phyloP scores from a whole-genome alignment of 2,329 filamentous ascomycete genomes.

The Microcera coccophila region DNA sequence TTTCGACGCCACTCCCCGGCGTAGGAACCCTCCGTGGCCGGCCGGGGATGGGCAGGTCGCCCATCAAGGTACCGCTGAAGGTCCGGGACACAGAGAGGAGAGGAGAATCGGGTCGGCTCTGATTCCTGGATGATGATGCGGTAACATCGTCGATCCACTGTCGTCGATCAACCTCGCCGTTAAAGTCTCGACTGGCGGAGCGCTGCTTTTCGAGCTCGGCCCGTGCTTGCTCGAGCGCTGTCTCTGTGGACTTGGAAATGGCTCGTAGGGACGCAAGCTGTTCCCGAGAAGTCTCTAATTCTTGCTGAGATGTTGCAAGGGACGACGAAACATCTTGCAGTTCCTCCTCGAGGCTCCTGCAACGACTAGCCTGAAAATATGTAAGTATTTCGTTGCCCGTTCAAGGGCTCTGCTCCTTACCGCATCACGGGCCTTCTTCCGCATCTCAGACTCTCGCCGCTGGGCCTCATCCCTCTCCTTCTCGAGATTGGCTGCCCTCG shows the following conservation, averaged over 20 bases:
- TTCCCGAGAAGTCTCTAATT: conserved; percentile 56
- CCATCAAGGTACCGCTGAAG: conserved; percentile 52
- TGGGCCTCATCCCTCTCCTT: conserved; percentile 86
- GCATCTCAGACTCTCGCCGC: conserved; percentile 78
- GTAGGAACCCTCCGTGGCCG: conserved; percentile 35
- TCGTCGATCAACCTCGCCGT: conserved; percentile 41
- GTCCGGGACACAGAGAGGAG: conserved; percentile 49
- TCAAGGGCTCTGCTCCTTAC: conserved; percentile 48
- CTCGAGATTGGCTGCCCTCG: conserved; percentile 73
- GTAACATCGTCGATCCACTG: conserved; percentile 52
- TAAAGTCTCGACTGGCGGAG: conserved; percentile 24
- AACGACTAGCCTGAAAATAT: conserved; percentile 53
- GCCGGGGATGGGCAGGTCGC: conserved; percentile 42
- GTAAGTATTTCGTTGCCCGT: conserved; percentile 9
- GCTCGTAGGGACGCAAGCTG: conserved; percentile 60
- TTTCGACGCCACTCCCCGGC: conserved; percentile 48
- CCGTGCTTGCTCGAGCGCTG: conserved; percentile 55
- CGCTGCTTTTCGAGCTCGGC: conserved; percentile 48
- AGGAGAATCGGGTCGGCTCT: conserved; percentile 53
- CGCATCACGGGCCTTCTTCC: conserved; percentile 83
- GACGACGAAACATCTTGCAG: conserved; percentile 65
- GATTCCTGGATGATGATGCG: conserved; percentile 39
- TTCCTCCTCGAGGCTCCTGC: conserved; percentile 73
- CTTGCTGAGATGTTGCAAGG: conserved; percentile 60
- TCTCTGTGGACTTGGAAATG: conserved; percentile 62